Evolutionary conservation across 495 filamentous ascomycete genomes (phyloP).

Genomic region (Emericellopsis terricola): DNA sequence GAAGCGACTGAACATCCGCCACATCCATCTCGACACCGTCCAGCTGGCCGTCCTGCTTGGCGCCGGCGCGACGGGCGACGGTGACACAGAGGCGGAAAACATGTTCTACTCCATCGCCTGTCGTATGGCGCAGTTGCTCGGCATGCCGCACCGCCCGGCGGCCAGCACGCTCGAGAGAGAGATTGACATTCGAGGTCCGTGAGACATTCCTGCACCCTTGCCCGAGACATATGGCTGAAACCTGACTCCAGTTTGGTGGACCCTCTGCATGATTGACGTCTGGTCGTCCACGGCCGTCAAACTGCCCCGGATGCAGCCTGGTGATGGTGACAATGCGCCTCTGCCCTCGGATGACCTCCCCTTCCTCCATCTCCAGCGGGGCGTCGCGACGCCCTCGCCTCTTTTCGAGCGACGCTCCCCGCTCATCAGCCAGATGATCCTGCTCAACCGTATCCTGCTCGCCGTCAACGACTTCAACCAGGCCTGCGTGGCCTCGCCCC

Average conservation of each 20-base stretch:
- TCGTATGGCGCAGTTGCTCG: constrained; percentile 11
- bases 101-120: constrained; percentile 11
- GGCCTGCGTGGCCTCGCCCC: constrained; percentile 6
- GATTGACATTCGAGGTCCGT: constrained; percentile 12
- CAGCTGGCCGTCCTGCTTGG: constrained; percentile 21
- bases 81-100: constrained; percentile 7
- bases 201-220: not conserved
- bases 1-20: constrained; percentile 11
- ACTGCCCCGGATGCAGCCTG: constrained; percentile 13
- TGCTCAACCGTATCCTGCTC: constrained; percentile 13
- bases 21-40: constrained; percentile 16
- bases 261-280: constrained; percentile 24
- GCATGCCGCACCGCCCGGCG: constrained; percentile 5
- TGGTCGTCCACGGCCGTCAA: constrained; percentile 20
- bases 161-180: constrained; percentile 7
- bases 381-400: not conserved
- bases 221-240: not conserved
- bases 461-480: constrained; percentile 19
- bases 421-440: constrained; percentile 18
- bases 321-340: constrained; percentile 5
- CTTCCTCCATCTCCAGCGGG: constrained; percentile 6
- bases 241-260: constrained; percentile 17
- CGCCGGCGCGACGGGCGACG: constrained; percentile 8
- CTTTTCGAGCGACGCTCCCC: constrained; percentile 4
- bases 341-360: constrained; percentile 16